These are phyloP conservation scores for Starmerella scarabaei DNA, from an alignment of 805 yeast genomes.

Conservation along the genomic window DNA sequence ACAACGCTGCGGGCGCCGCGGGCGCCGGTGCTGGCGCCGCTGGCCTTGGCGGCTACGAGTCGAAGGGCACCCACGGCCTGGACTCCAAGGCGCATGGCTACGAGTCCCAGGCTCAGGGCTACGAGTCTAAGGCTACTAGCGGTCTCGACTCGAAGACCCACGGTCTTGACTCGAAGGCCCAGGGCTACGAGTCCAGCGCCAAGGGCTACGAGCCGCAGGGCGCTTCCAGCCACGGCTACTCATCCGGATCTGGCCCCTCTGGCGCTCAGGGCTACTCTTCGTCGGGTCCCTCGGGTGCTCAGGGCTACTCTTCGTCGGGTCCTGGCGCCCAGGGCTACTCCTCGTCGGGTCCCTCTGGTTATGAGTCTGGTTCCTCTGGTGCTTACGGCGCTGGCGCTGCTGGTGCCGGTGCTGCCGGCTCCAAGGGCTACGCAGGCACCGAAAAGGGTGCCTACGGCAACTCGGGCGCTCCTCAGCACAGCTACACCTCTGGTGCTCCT, in stretches of 20 bases:
- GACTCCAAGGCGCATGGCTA: neutral
- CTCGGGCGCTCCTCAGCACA: neutral
- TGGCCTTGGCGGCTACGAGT: constrained; percentile 7
- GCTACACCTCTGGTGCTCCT: neutral
- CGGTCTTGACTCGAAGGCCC: constrained; percentile 24
- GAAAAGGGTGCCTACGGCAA: neutral
- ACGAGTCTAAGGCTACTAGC: neutral
- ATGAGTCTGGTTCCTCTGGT: neutral
- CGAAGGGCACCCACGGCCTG: constrained; percentile 1
- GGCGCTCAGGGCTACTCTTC: neutral
- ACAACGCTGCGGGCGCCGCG: neutral
- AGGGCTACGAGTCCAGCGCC: neutral
- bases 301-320: too few species aligned
- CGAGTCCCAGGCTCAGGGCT: constrained; percentile 1
- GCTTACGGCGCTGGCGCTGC: neutral
- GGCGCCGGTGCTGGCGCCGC: constrained; percentile 8
- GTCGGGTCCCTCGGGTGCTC: neutral
- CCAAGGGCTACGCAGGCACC: neutral
- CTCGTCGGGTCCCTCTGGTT: neutral
- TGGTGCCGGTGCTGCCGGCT: neutral
- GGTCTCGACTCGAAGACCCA: too few species aligned
- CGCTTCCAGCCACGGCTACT: neutral
- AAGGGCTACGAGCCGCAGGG: too few species aligned
- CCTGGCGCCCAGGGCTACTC: neutral
- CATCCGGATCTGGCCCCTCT: neutral